These are phyloP conservation scores for Plasmodium coatneyi DNA, from an alignment of 169 alveolate species.

Conservation along the genomic window DNA sequence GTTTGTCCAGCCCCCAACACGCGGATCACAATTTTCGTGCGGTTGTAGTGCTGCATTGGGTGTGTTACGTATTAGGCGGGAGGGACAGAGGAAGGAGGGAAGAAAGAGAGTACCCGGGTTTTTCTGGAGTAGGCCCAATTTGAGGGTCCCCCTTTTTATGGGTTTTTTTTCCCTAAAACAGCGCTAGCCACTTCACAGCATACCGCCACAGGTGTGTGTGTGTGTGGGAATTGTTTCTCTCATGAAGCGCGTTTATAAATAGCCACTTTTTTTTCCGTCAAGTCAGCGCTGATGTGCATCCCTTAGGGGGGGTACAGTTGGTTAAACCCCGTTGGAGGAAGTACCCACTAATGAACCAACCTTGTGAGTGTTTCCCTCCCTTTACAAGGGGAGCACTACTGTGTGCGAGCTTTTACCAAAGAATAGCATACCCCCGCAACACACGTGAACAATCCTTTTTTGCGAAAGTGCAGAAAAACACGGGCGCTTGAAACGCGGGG, in stretches of 20 bases:
- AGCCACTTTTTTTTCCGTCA: neutral
- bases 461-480: neutral
- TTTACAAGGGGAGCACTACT: neutral
- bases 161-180: neutral
- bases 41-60: slow-evolving; percentile 22
- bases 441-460: neutral
- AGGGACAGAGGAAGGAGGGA: neutral
- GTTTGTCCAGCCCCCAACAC: slow-evolving; percentile 99
- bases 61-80: neutral
- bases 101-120: too few relatives aligned
- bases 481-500: neutral
- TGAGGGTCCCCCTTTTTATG: neutral
- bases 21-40: slow-evolving; percentile 74
- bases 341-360: neutral
- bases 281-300: neutral
- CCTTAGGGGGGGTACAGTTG: neutral
- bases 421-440: neutral
- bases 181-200: neutral
- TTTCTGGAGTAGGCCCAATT: neutral
- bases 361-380: neutral
- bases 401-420: neutral
- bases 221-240: neutral
- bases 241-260: neutral
- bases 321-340: neutral
- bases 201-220: neutral